Evolutionary conservation across 768 basidiomycete species (phyloP).

Genomic region (Steccherinum ochraceum): DNA sequence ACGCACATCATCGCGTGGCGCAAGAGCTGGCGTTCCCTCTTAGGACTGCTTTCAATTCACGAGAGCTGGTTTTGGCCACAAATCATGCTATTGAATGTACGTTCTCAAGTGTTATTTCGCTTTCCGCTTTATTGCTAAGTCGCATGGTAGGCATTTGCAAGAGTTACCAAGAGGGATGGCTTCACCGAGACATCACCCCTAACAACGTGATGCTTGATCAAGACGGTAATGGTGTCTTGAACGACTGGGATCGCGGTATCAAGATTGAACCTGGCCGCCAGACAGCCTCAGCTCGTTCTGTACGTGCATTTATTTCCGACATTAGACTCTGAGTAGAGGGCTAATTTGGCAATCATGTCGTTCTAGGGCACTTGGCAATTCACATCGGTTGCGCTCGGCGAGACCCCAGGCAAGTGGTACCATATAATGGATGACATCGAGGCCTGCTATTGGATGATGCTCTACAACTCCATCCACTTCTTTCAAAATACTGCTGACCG

Average conservation of each 20-base stretch:
- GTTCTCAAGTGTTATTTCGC: background rate
- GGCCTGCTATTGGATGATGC: constrained; percentile 7
- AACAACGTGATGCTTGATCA: constrained; percentile 1
- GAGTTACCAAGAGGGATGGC: background rate
- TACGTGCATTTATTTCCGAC: background rate
- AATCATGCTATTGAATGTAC: background rate
- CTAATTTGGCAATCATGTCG: background rate
- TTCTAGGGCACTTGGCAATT: constrained; percentile 12
- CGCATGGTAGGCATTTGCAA: background rate
- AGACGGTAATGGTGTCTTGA: constrained; percentile 1
- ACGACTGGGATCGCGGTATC: constrained; percentile 4
- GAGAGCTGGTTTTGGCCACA: constrained; percentile 1
- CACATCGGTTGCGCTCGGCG: constrained; percentile 6
- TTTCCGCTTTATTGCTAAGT: background rate
- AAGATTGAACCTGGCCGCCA: background rate
- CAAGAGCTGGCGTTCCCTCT: constrained; percentile 6
- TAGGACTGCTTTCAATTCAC: background rate
- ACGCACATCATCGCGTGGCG: constrained; percentile 3
- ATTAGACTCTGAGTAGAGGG: background rate
- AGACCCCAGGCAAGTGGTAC: background rate
- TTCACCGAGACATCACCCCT: constrained; percentile 3
- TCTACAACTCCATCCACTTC: constrained; percentile 2
- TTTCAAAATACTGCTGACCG: background rate
- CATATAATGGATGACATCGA: constrained; percentile 11
- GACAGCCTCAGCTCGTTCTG: background rate